phyloP scores from a whole-genome alignment of 2,329 filamentous ascomycete genomes.

The Tricladium varicosporioides region DNA sequence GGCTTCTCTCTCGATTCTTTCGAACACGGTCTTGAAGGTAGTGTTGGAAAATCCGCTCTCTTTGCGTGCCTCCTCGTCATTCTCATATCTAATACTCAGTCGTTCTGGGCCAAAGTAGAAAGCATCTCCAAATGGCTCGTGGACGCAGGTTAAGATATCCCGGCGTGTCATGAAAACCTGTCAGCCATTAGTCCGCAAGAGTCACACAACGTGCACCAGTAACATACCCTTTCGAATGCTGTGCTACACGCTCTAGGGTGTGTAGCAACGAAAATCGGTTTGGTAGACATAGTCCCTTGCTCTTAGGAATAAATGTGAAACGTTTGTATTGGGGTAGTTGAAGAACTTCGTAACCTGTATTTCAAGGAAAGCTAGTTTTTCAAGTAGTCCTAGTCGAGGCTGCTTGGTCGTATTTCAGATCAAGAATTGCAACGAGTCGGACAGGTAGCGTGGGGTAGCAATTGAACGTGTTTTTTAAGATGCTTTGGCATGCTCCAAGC shows the following conservation, averaged over 20 bases:
- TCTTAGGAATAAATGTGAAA: neutral
- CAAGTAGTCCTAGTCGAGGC: slow-evolving; percentile 23
- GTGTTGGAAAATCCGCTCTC: slow-evolving; percentile 65
- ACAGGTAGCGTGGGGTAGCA: neutral
- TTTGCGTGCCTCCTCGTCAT: slow-evolving; percentile 56
- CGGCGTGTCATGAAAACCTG: slow-evolving; percentile 96
- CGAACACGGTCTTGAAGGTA: slow-evolving; percentile 76
- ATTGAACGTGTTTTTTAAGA: neutral
- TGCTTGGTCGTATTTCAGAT: neutral
- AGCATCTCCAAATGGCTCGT: slow-evolving; percentile 95
- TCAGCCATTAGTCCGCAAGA: slow-evolving; percentile 13
- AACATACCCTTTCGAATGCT: slow-evolving; percentile 83
- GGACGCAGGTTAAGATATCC: slow-evolving; percentile 77
- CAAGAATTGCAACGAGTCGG: neutral
- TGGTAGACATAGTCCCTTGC: slow-evolving; percentile 61
- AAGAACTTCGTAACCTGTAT: slow-evolving; percentile 24
- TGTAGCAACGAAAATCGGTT: slow-evolving; percentile 87
- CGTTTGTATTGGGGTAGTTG: neutral
- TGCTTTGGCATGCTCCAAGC: neutral
- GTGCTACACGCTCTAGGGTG: slow-evolving; percentile 95
- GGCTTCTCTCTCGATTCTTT: slow-evolving; percentile 68
- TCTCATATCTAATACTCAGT: slow-evolving; percentile 73
- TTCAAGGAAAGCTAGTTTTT: slow-evolving; percentile 7
- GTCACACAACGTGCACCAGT: neutral
- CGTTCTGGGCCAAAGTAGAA: slow-evolving; percentile 95